Evolutionary conservation across 306 rosid genomes (phyloP), one percentile per base, ranked within the genome.

Genomic region (Coriaria nepalensis): DNA sequence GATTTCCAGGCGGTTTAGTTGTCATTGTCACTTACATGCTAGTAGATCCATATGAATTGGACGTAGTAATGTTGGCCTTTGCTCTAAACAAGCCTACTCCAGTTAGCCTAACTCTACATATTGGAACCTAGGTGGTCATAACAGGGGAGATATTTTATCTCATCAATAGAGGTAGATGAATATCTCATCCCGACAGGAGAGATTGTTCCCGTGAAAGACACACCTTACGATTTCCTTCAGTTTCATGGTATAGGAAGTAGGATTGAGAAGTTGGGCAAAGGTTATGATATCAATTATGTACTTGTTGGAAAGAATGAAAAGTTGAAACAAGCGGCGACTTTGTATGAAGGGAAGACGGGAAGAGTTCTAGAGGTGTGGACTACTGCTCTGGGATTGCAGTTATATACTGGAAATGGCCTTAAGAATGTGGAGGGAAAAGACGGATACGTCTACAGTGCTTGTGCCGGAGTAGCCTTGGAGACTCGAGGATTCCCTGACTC

Each of bases 341-440:
- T 55, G 32, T 35, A 15, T 11, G 46, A 63, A 13, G 37, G 36
- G 33, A 56, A 43, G 12, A 35, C 37, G 0, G 58, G 58, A 4
- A 52, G 57, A 43, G 53, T 43, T 34, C 6, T 55, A 51, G 68
- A 63, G 55, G 6, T 49, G 6, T 49, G 52, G 63, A 64, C 69
- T 2, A 33, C 35, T 13, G 45, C 57, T 6, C 46, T 42, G 33
- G 47, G 57, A 12, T 4, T 49, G 9, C 69, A 43, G 13, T 55
- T 49, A 36, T 64, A 48, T 11, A 49, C 47, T 2, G 42, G 20
- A 12, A 64, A 64, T 29, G 32, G 47, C 33, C 10, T 62, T 2
- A 53, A 0, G 34, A 40, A 34, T 61, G 47, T 44, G 38, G 50
- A 8, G 20, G 48, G 63, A 32, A 66, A 59, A 60, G 57, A 45